Conservation (phyloP, 2,329 filamentous ascomycete species). For the Fusarium siculi region DNA sequence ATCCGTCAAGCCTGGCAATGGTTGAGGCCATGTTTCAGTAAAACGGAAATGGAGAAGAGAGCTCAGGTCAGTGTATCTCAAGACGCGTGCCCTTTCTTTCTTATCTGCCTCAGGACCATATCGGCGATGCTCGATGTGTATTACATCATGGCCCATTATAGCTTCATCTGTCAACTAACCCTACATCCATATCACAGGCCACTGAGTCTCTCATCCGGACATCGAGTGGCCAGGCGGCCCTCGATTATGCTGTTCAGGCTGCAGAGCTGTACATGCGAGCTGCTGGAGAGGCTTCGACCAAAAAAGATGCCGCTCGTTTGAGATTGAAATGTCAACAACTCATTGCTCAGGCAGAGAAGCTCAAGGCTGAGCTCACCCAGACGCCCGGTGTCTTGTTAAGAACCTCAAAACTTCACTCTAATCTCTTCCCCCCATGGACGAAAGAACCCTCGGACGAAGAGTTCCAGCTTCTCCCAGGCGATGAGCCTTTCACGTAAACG, state of each 20-base stretch:
- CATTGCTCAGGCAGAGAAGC: conserved; percentile 76
- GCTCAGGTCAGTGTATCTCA: conserved; percentile 47
- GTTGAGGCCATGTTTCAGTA: conserved; percentile 41
- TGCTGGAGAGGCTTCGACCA: conserved; percentile 67
- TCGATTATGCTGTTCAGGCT: conserved; percentile 79
- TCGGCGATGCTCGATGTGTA: background rate
- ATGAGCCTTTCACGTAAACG: conserved; percentile 71
- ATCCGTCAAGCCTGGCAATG: conserved; percentile 21
- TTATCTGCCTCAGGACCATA: background rate
- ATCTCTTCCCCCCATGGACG: conserved; percentile 88
- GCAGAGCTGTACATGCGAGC: conserved; percentile 87
- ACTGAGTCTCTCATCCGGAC: conserved; percentile 52
- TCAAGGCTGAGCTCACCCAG: conserved; percentile 64
- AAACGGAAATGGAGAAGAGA: conserved; percentile 51
- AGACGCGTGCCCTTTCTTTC: background rate
- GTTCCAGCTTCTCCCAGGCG: conserved; percentile 66
- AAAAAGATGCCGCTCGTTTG: conserved; percentile 73
- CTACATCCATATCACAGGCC: conserved; percentile 43
- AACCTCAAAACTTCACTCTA: conserved; percentile 83
- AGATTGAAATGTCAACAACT: conserved; percentile 75
- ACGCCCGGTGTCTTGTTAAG: conserved; percentile 69
- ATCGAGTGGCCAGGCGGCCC: conserved; percentile 64
- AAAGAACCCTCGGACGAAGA: conserved; percentile 66
- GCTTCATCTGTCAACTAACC: conserved; percentile 8
- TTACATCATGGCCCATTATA: background rate